Evolutionary conservation across 768 basidiomycete genomes (phyloP).

Genomic region (Rhodotorula sphaerocarpa): DNA sequence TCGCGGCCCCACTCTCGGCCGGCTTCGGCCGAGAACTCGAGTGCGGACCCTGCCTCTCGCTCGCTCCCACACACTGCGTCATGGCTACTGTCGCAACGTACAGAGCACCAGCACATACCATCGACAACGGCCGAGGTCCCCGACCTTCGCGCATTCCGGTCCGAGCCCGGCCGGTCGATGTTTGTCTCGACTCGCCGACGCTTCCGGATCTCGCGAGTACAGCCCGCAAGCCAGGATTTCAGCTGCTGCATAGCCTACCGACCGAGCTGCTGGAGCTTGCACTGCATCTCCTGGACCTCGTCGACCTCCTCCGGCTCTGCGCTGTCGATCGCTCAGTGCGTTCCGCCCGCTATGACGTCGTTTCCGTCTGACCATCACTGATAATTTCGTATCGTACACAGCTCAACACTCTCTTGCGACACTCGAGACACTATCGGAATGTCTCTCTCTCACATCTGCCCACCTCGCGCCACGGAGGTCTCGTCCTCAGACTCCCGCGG

Average conservation of each 20-base stretch:
- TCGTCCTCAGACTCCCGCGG: neutral
- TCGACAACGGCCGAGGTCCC: too few relatives aligned
- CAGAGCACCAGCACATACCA: too few relatives aligned
- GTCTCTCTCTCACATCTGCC: neutral
- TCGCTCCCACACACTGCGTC: too few relatives aligned
- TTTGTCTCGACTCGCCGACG: too few relatives aligned
- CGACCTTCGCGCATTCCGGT: too few relatives aligned
- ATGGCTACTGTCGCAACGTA: too few relatives aligned
- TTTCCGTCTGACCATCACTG: neutral
- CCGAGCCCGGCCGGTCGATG: too few relatives aligned
- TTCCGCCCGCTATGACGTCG: neutral
- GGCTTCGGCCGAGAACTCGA: too few relatives aligned
- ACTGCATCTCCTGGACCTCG: neutral
- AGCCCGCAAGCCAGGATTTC: neutral
- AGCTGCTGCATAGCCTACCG: neutral
- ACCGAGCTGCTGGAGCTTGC: slow-evolving; percentile 1
- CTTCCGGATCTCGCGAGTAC: too few relatives aligned
- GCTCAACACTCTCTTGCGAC: neutral
- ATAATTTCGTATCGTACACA: neutral
- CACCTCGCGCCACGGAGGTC: neutral
- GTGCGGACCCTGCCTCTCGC: too few relatives aligned
- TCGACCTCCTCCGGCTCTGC: neutral
- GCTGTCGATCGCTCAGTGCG: neutral
- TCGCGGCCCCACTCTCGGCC: too few relatives aligned
- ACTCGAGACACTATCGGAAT: neutral